Conservation (phyloP, 306 rosid species). For the Inga leiocalycina region DNA sequence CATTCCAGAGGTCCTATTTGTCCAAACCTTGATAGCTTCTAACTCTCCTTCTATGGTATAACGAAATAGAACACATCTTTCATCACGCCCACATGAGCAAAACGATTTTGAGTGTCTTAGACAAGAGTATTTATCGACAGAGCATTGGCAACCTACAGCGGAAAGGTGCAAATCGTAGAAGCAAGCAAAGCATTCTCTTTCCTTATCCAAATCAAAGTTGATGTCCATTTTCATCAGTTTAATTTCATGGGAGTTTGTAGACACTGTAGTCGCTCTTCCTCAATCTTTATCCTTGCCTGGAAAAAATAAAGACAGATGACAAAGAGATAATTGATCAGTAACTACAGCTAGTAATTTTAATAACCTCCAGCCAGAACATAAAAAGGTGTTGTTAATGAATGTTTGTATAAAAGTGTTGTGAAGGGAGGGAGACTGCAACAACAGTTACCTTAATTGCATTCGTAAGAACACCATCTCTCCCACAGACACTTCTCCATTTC, state of each 20-base stretch:
- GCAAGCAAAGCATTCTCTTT: constrained; percentile 71
- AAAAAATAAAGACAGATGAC: neutral
- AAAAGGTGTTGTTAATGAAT: constrained; percentile 6
- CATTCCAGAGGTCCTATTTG: constrained; percentile 20
- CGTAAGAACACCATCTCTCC: constrained; percentile 81
- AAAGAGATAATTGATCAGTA: constrained; percentile 19
- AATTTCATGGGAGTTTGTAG: constrained; percentile 51
- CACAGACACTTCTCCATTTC: constrained; percentile 69
- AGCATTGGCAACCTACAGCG: constrained; percentile 60
- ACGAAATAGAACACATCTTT: constrained; percentile 51
- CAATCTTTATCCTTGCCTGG: constrained; percentile 61
- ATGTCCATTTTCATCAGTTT: constrained; percentile 60
- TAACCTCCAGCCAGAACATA: neutral
- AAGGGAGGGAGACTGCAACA: constrained; percentile 1
- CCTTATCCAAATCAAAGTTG: constrained; percentile 53
- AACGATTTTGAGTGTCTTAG: constrained; percentile 56
- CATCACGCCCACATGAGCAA: constrained; percentile 54
- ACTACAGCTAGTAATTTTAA: neutral
- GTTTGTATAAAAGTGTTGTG: constrained; percentile 6
- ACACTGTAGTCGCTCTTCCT: constrained; percentile 51
- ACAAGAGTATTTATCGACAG: constrained; percentile 61
- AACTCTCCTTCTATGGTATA: constrained; percentile 44
- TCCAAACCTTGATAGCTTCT: constrained; percentile 46
- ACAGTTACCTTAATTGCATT: constrained; percentile 71
- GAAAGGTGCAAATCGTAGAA: constrained; percentile 66